Evolutionary conservation across 225 moss, liverwort and hornwort genomes (phyloP).

Genomic region (Sphagnum tenellum): DNA sequence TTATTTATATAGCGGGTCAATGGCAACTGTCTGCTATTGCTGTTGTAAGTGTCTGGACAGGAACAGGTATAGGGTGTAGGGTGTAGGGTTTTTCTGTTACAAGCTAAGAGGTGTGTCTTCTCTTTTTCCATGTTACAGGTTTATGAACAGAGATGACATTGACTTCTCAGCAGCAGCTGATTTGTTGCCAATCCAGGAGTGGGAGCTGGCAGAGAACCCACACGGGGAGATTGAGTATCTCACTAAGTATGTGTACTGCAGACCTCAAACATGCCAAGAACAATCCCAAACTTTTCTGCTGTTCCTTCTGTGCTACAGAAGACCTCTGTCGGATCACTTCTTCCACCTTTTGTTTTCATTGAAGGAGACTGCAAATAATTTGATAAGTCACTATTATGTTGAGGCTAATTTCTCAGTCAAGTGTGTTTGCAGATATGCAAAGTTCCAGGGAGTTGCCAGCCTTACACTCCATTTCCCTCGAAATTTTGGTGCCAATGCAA

Average conservation of each 20-base stretch:
- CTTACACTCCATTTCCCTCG: slow-evolving; percentile 78
- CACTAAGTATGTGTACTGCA: slow-evolving; percentile 35
- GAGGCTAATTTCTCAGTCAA: no score
- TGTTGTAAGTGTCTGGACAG: no score
- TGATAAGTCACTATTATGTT: background rate
- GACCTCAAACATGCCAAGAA: background rate
- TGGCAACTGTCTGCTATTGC: no score
- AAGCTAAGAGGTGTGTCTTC: no score
- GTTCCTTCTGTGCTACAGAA: background rate
- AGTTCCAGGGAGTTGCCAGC: slow-evolving; percentile 92
- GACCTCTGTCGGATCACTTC: background rate
- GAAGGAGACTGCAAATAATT: background rate
- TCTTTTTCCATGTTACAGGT: slow-evolving; percentile 22
- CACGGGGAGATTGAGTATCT: slow-evolving; percentile 86
- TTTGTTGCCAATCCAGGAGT: slow-evolving; percentile 76
- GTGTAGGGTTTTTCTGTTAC: no score
- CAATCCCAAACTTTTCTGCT: background rate
- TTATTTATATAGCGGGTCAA: no score
- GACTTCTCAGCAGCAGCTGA: slow-evolving; percentile 85
- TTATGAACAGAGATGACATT: slow-evolving; percentile 73
- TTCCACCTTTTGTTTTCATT: background rate
- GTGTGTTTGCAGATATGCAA: slow-evolving; percentile 36
- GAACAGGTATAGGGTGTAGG: no score
- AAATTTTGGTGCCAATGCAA: slow-evolving; percentile 51
- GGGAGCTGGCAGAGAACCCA: slow-evolving; percentile 75